Evolutionary conservation across 495 filamentous ascomycete species (phyloP).

Genomic region (Aspergillus egyptiacus): DNA sequence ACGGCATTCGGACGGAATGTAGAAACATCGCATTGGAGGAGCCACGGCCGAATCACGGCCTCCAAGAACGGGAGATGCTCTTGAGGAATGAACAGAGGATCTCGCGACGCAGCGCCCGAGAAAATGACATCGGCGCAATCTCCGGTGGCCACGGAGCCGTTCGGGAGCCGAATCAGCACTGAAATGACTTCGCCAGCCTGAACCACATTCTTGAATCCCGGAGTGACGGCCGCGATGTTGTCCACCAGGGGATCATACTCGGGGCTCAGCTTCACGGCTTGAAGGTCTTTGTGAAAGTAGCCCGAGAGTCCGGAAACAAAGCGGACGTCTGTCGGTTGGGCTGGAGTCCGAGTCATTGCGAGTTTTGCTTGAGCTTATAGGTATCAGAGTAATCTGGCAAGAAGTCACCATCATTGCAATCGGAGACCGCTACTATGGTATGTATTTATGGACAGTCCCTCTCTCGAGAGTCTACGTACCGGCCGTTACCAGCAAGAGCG

Average conservation of each 20-base stretch:
- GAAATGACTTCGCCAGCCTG: constrained; percentile 10
- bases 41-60: constrained; percentile 6
- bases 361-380: too few relatives aligned
- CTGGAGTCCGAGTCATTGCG: too few relatives aligned
- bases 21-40: constrained; percentile 7
- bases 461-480: too few relatives aligned
- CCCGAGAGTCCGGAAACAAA: constrained; percentile 7
- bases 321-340: too few relatives aligned
- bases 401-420: too few relatives aligned
- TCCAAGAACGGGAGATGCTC: constrained; percentile 5
- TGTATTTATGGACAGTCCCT: too few relatives aligned
- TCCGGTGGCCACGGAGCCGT: constrained; percentile 1
- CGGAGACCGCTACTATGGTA: too few relatives aligned
- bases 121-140: constrained; percentile 13
- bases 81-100: constrained; percentile 3
- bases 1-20: constrained; percentile 3
- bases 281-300: constrained; percentile 10
- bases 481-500: too few relatives aligned
- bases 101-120: constrained; percentile 6
- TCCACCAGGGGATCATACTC: constrained; percentile 6
- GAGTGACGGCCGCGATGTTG: constrained; percentile 4
- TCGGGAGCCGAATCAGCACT: constrained; percentile 5
- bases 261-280: constrained; percentile 4
- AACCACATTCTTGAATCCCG: constrained; percentile 6
- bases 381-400: too few relatives aligned